Conservation (phyloP, 371 early-diverging fungal species). For the Blakeslea trispora region DNA sequence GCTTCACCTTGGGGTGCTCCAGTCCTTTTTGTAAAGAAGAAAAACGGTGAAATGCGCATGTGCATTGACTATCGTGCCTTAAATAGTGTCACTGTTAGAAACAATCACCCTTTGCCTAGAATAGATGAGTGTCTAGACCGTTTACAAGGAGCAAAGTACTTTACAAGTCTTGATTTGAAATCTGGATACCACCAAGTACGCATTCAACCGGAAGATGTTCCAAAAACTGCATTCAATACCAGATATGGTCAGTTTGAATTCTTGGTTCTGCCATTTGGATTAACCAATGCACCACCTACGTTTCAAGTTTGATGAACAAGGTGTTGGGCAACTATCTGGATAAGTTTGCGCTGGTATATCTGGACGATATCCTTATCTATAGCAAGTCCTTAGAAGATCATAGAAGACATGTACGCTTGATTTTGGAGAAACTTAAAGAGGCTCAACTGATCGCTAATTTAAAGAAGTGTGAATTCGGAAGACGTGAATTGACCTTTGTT, state of each 20-base stretch:
- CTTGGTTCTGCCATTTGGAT: conserved; percentile 52
- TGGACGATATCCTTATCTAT: conserved; percentile 61
- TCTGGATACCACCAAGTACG: conserved; percentile 20
- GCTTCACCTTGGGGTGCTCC: too few relatives aligned
- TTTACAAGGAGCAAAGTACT: conserved; percentile 14
- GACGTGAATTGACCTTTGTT: conserved; percentile 36
- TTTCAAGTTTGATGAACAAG: conserved; percentile 44
- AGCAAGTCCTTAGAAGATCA: conserved; percentile 46
- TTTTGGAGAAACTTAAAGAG: conserved; percentile 33
- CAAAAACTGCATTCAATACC: conserved; percentile 36
- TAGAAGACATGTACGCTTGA: conserved; percentile 26
- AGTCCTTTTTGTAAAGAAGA: too few relatives aligned
- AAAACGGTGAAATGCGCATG: too few relatives aligned
- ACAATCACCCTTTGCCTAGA: too few relatives aligned
- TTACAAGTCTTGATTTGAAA: conserved; percentile 16
- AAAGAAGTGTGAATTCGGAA: conserved; percentile 54
- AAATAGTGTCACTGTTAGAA: too few relatives aligned
- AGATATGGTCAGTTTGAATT: conserved; percentile 48
- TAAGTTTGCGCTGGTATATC: conserved; percentile 41
- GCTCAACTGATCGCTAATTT: conserved; percentile 35
- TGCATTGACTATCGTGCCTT: too few relatives aligned
- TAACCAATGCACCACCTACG: conserved; percentile 46
- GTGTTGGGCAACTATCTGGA: conserved; percentile 40
- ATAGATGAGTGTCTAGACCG: too few relatives aligned
- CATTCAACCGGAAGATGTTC: conserved; percentile 15